A percentile compares a stretch with the other conserved stretches of the same genome.
phyloP scores from a whole-genome alignment of 2,329 filamentous ascomycete species.

The Beauveria rudraprayagi region DNA sequence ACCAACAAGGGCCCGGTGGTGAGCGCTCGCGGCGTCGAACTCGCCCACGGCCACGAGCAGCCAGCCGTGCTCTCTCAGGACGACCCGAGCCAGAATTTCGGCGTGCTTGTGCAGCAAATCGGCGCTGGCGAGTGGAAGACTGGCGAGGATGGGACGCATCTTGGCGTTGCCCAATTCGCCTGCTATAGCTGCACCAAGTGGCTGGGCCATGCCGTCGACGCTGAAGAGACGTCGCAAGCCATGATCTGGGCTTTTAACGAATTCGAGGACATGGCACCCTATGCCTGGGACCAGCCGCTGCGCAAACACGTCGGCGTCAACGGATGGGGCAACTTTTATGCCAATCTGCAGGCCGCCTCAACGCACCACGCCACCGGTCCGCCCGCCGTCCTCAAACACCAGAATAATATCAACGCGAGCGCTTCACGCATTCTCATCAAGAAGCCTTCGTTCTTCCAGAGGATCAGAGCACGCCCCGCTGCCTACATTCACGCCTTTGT shows the following conservation, averaged over 20 bases:
- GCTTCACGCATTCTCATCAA: not conserved
- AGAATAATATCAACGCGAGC: not conserved
- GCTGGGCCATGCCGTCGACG: conserved; percentile 3
- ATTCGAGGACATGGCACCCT: conserved; percentile 8
- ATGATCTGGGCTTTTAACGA: conserved; percentile 10
- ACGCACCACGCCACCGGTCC: conserved; percentile 3
- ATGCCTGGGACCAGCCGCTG: conserved; percentile 5
- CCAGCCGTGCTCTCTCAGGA: not conserved
- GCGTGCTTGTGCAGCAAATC: conserved; percentile 7
- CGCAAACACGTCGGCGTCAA: conserved; percentile 7
- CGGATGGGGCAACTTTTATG: conserved; percentile 12
- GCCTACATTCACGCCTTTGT: conserved; percentile 9
- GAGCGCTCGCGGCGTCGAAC: conserved; percentile 8
- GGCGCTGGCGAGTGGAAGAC: conserved; percentile 1
- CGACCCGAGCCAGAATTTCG: not conserved
- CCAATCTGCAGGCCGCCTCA: conserved; percentile 3
- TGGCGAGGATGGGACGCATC: not conserved
- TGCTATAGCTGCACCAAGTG: conserved; percentile 10
- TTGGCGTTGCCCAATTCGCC: not conserved
- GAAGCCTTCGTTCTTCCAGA: not conserved
- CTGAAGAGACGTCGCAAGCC: conserved; percentile 5
- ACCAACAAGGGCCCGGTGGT: not conserved
- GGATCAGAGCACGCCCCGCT: not conserved
- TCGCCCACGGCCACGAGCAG: not conserved
- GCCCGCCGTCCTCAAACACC: not conserved